Conservation (phyloP, 2,329 filamentous ascomycete species). For the Clarireedia homoeocarpa region DNA sequence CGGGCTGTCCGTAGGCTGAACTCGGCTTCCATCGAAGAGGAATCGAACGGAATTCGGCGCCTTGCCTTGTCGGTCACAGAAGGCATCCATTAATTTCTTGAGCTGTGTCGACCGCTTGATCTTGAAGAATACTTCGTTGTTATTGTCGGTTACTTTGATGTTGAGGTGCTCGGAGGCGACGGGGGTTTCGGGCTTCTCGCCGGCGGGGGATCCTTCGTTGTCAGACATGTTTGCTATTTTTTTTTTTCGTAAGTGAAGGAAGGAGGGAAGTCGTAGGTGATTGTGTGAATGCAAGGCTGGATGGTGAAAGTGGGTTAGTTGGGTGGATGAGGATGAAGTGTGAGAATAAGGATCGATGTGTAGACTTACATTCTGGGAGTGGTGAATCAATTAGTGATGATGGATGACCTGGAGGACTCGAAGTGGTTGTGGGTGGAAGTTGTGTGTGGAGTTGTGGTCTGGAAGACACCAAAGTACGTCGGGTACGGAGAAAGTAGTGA, state of each 20-base stretch:
- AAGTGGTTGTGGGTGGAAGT: background rate
- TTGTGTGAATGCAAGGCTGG: background rate
- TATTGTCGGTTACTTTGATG: conserved; percentile 98
- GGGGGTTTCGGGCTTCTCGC: conserved; percentile 26
- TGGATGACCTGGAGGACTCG: background rate
- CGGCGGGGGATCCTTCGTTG: conserved; percentile 39
- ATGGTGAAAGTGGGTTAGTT: background rate
- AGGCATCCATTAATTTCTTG: conserved; percentile 97
- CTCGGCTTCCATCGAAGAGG: conserved; percentile 90
- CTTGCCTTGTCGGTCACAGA: conserved; percentile 95
- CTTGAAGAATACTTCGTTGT: conserved; percentile 99
- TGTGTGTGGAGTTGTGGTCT: background rate
- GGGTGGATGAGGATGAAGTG: too few relatives aligned
- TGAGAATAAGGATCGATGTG: too few relatives aligned
- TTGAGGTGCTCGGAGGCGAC: conserved; percentile 74
- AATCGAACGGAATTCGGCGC: conserved; percentile 78
- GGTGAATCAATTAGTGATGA: too few relatives aligned
- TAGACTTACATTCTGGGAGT: too few relatives aligned
- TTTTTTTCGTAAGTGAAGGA: background rate
- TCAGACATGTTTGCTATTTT: conserved; percentile 29
- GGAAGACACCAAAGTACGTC: background rate
- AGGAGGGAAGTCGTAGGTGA: conserved; percentile 1
- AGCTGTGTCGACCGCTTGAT: conserved; percentile 95
- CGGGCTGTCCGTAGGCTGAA: conserved; percentile 82
- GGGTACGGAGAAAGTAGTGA: too few relatives aligned